Conservation (phyloP, 352 stramenopile species). For the Pythium biforme region DNA sequence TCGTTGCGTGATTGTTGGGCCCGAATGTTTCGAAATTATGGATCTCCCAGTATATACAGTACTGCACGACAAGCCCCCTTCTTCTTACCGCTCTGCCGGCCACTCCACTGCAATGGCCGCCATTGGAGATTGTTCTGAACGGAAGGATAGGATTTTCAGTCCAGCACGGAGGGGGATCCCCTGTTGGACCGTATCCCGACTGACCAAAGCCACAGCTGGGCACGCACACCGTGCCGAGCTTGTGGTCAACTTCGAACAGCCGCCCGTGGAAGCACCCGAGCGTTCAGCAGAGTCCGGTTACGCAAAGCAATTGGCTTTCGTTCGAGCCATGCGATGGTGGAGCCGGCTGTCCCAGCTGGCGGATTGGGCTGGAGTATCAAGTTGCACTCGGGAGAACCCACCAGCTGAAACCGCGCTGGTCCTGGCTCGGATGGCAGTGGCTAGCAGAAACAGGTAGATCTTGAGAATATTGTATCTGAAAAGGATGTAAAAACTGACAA, state of each 20-base stretch:
- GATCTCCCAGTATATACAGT: neutral
- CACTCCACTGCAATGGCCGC: slow-evolving; percentile 18
- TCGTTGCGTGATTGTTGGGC: slow-evolving; percentile 10
- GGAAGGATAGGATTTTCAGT: too few relatives aligned
- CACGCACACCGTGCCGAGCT: neutral
- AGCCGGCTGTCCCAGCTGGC: slow-evolving; percentile 17
- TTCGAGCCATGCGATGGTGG: slow-evolving; percentile 21
- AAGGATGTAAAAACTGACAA: neutral
- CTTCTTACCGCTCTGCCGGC: neutral
- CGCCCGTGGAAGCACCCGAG: neutral
- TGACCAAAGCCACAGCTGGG: too few relatives aligned
- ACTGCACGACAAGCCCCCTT: neutral
- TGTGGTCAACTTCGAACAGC: neutral
- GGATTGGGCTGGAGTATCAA: slow-evolving; percentile 10
- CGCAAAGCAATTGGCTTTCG: slow-evolving; percentile 3
- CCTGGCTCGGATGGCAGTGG: neutral
- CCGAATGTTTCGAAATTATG: slow-evolving; percentile 26
- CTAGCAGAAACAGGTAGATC: neutral
- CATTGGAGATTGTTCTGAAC: too few relatives aligned
- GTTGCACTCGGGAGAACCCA: slow-evolving; percentile 12
- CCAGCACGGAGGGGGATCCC: too few relatives aligned
- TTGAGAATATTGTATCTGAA: neutral
- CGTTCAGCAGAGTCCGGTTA: slow-evolving; percentile 20
- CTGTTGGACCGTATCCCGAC: too few relatives aligned
- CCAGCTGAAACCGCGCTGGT: slow-evolving; percentile 4